Conservation (phyloP, 768 basidiomycete species). For the Leccinum subtestaceum region DNA sequence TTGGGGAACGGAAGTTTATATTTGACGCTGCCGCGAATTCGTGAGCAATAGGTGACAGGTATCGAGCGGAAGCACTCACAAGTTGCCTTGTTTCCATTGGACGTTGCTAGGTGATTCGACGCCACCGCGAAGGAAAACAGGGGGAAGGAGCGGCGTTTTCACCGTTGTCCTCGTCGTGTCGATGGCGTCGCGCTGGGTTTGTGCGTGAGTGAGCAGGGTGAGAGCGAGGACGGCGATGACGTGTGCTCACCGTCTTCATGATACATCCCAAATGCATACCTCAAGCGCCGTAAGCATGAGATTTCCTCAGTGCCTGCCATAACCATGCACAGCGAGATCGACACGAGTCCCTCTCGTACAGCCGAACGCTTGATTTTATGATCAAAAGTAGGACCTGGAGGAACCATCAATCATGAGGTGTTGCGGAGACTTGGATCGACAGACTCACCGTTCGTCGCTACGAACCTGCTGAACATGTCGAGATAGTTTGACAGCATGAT, state of each 20-base stretch:
- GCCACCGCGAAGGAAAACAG: slow-evolving; percentile 34
- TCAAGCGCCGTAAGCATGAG: slow-evolving; percentile 78
- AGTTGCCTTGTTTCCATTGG: slow-evolving; percentile 59
- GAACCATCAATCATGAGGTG: slow-evolving; percentile 7
- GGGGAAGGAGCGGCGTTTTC: slow-evolving; percentile 37
- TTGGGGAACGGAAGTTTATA: slow-evolving; percentile 59
- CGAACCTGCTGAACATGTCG: slow-evolving; percentile 72
- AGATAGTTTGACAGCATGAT: slow-evolving; percentile 76
- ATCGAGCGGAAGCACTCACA: slow-evolving; percentile 45
- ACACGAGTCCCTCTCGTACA: slow-evolving; percentile 83
- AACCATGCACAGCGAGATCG: slow-evolving; percentile 83
- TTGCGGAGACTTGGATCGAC: background rate
- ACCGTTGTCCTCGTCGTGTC: no score
- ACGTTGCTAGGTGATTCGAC: slow-evolving; percentile 38
- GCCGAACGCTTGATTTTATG: slow-evolving; percentile 86
- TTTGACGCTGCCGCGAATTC: slow-evolving; percentile 41
- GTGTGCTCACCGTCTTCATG: slow-evolving; percentile 22
- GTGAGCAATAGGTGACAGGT: slow-evolving; percentile 9
- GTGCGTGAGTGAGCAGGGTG: no score
- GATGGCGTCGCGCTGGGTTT: no score
- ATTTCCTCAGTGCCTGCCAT: slow-evolving; percentile 98
- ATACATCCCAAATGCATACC: slow-evolving; percentile 88
- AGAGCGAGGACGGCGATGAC: no score
- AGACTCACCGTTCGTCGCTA: slow-evolving; percentile 62
- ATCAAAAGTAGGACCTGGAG: slow-evolving; percentile 73